Evolutionary conservation across 805 yeast species (phyloP).

Genomic region (Zygosaccharomyces pseudorouxii): DNA sequence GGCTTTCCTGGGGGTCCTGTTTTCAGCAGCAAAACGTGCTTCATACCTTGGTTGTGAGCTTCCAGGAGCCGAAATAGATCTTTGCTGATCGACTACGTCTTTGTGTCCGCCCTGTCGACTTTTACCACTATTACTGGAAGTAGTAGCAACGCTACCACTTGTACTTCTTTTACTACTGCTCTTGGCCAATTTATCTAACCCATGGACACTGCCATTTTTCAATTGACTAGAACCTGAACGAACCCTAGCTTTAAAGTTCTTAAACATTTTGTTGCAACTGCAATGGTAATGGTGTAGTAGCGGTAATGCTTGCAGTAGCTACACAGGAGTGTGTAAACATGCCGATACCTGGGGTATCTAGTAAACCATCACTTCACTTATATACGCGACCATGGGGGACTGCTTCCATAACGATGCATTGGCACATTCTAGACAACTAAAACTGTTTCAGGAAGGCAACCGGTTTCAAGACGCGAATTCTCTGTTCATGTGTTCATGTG

Average conservation of each 20-base stretch:
- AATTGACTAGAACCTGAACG: slow-evolving; percentile 9
- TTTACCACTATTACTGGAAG: not conserved
- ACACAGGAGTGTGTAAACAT: too few relatives aligned
- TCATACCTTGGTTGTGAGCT: slow-evolving; percentile 6
- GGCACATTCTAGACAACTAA: slow-evolving; percentile 5
- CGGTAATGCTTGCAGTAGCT: not conserved
- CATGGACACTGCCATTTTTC: slow-evolving; percentile 13
- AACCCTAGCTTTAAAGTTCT: slow-evolving; percentile 12
- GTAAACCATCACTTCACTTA: not conserved
- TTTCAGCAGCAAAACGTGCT: not conserved
- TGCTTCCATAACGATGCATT: not conserved
- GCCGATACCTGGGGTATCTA: too few relatives aligned
- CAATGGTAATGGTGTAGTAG: not conserved
- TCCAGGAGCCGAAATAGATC: slow-evolving; percentile 14
- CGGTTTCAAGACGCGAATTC: slow-evolving; percentile 16
- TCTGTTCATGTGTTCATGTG: not conserved
- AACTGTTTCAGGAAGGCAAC: slow-evolving; percentile 12
- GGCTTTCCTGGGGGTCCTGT: not conserved
- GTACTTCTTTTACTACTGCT: slow-evolving; percentile 1
- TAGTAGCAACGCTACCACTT: not conserved
- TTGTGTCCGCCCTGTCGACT: not conserved
- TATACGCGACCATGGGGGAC: slow-evolving; percentile 2
- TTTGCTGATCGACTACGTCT: not conserved
- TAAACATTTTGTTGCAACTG: slow-evolving; percentile 6
- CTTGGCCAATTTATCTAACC: slow-evolving; percentile 11